Evolutionary conservation across 805 yeast genomes (phyloP).

Genomic region (Tetrapisispora phaffii): DNA sequence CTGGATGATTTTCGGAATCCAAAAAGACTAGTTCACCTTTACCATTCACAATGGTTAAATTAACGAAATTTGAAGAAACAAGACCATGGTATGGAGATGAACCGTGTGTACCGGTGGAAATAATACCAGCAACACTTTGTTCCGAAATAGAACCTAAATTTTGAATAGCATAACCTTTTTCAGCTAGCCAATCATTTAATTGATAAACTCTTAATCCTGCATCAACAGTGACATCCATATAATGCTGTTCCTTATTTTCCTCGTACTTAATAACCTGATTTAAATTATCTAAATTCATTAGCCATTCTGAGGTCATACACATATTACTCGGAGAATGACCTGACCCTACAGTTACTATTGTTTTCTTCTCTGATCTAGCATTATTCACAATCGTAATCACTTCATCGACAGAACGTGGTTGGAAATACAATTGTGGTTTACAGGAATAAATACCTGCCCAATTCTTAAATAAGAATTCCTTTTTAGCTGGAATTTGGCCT

Average conservation of each 20-base stretch:
- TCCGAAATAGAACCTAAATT: conserved; percentile 89
- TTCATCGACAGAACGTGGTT: conserved; percentile 64
- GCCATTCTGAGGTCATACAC: conserved; percentile 82
- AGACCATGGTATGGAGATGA: conserved; percentile 88
- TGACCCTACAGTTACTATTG: conserved; percentile 78
- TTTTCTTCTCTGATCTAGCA: conserved; percentile 51
- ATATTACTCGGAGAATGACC: conserved; percentile 93
- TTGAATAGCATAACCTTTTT: conserved; percentile 68
- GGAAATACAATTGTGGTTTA: conserved; percentile 66
- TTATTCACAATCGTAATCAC: conserved; percentile 53
- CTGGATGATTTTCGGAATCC: conserved; percentile 45
- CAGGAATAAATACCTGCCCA: conserved; percentile 91
- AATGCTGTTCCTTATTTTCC: conserved; percentile 48
- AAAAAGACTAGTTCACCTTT: conserved; percentile 53
- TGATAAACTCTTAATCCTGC: conserved; percentile 79
- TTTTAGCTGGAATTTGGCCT: conserved; percentile 5
- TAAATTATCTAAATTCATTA: conserved; percentile 73
- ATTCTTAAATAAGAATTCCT: conserved; percentile 31
- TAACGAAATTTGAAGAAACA: conserved; percentile 78
- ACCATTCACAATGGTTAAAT: conserved; percentile 64
- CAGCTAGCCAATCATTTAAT: conserved; percentile 55
- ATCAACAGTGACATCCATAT: conserved; percentile 86
- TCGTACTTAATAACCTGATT: conserved; percentile 42
- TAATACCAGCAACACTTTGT: conserved; percentile 90
- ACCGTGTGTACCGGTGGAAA: conserved; percentile 95